These are phyloP conservation scores for Eimeria praecox DNA, from an alignment of 169 alveolate species.

Conservation along the genomic window DNA sequence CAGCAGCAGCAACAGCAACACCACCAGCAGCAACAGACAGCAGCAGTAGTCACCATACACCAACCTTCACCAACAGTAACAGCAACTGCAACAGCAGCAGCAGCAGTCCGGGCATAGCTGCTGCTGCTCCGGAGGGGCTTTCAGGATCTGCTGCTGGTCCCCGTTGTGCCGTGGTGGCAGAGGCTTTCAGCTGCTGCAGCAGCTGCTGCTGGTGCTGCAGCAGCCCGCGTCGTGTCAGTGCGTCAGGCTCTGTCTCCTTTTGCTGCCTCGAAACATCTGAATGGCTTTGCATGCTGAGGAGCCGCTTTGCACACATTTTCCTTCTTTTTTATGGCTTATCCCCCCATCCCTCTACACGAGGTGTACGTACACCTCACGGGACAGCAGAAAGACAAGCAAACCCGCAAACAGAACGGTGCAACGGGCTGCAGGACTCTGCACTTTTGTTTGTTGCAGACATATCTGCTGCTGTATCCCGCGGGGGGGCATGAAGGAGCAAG, in stretches of 20 bases:
- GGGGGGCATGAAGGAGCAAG: not conserved
- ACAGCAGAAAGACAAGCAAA: not conserved
- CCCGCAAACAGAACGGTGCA: not conserved
- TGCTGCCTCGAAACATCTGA: slow-evolving; percentile 51
- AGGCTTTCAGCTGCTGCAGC: slow-evolving; percentile 22
- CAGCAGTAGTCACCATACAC: not conserved
- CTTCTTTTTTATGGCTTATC: slow-evolving; percentile 20
- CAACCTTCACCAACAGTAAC: not conserved
- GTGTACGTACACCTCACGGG: not conserved
- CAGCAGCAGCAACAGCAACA: not conserved
- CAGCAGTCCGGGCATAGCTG: not conserved
- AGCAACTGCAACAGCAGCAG: slow-evolving; percentile 23
- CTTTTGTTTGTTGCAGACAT: slow-evolving; percentile 28
- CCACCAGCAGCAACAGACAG: not conserved
- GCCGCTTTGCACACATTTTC: slow-evolving; percentile 35
- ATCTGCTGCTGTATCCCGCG: not conserved
- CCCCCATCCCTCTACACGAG: not conserved
- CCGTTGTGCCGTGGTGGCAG: slow-evolving; percentile 32
- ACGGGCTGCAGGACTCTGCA: not conserved
- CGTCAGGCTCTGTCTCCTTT: not conserved
- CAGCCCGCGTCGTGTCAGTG: not conserved
- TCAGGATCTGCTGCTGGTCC: slow-evolving; percentile 62
- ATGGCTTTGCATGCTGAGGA: slow-evolving; percentile 62
- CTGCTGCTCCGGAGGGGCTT: slow-evolving; percentile 11
- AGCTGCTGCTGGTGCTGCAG: slow-evolving; percentile 67